Base-by-base conservation (phyloP, 148 eudicot species). In the Linanthus parryae region DNA sequence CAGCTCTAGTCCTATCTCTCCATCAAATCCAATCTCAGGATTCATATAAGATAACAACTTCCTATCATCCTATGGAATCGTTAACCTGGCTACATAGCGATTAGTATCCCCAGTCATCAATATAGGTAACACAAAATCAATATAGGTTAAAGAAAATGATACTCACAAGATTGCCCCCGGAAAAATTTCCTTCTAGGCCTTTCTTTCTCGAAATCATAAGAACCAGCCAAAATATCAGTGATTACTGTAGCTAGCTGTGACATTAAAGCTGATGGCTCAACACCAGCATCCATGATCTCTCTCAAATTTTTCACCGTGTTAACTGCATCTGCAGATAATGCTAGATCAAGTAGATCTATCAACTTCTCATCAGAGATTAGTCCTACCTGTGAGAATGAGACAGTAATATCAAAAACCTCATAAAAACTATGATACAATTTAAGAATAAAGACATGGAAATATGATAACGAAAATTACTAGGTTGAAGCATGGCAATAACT, bases 181-280 rank as follows among this genome's bases (percentile, higher is more conserved):
- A 90, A 90, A 61, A 90, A 90, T 61, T 80, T 90, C 68, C 85
- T 74, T 70, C 73, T 68, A 44, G 75, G 76, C 59, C 73, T 52
- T 59, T 77, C 88, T 66, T 69, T 78, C 15, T 52, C 56, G 57
- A 85, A 72, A 68, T 80, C 77, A 59, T 70, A 85, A 59, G 81
- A 77, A 63, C 95, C 95, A 62, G 97, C 95, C 49, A 90, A 83
- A 58, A 90, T 72, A 75, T 90, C 92, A 35, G 97, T 85, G 62
- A 90, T 81, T 47, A 83, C 80, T 44, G 92, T 90, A 45, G 97
- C 97, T 63, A 90, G 80, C 64, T 90, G 97, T 17, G 97, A 85
- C 95, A 85, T 83, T 70, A 90, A 71, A 23, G 84, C 82, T 54
- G 85, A 62, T 51, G 97, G 95, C 69, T 90, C 97, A 37, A 80